Conservation (phyloP, 208 protist genomes). For the Acanthamoeba lenticulata region DNA sequence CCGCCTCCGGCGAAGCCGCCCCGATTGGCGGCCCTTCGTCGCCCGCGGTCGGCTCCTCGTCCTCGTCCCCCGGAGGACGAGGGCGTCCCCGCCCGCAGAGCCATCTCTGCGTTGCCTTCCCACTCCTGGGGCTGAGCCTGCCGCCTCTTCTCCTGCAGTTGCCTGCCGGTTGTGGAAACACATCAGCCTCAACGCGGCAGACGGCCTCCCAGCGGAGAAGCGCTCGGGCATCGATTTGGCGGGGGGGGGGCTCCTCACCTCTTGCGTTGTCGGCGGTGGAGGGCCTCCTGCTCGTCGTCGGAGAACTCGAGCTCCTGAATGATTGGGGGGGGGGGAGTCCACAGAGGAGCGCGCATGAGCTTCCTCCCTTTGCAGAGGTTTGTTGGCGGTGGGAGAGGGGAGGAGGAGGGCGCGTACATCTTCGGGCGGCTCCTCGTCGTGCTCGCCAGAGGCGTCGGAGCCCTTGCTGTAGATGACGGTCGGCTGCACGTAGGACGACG, state of each 20-base stretch:
- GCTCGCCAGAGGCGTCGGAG: slow-evolving; percentile 46
- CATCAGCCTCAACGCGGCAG: background rate
- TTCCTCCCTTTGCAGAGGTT: background rate
- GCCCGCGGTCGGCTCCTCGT: background rate
- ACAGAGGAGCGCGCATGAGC: background rate
- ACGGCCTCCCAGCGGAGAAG: background rate
- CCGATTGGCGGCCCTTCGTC: background rate
- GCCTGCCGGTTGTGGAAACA: background rate
- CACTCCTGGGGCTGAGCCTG: background rate
- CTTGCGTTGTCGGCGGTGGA: background rate
- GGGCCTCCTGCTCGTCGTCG: slow-evolving; percentile 10
- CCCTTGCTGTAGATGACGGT: background rate
- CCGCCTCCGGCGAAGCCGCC: background rate
- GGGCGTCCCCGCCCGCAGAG: background rate
- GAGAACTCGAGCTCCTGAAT: slow-evolving; percentile 21
- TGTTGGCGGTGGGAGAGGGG: background rate
- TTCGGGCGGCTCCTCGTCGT: slow-evolving; percentile 32
- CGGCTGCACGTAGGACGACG: background rate
- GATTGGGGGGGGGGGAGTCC: background rate
- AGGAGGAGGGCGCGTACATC: background rate
- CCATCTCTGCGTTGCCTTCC: background rate
- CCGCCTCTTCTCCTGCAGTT: background rate
- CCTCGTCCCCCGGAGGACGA: background rate
- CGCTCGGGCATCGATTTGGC: background rate
- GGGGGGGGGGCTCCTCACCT: background rate